Evolutionary conservation across 495 filamentous ascomycete genomes (phyloP).

Genomic region (Lasiosphaeriaceae sp.): DNA sequence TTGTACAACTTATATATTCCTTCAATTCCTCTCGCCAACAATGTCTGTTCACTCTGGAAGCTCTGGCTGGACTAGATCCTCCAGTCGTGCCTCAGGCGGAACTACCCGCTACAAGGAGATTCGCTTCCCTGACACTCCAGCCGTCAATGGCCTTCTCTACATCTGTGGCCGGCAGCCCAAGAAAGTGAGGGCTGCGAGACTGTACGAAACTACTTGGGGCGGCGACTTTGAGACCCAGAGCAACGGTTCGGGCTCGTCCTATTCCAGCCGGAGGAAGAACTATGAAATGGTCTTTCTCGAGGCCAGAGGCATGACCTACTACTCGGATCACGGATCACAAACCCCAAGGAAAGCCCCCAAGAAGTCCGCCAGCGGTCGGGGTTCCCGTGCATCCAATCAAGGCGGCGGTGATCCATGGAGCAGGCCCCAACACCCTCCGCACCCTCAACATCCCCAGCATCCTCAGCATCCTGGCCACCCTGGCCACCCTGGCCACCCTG

Average conservation of each 20-base stretch:
- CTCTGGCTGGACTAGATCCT: slow-evolving; percentile 5
- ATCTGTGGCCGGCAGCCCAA: slow-evolving; percentile 21
- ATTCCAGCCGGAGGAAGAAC: slow-evolving; percentile 4
- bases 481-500: too few species aligned
- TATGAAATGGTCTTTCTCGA: slow-evolving; percentile 20
- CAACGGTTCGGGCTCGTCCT: slow-evolving; percentile 15
- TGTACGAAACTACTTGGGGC: slow-evolving; percentile 19
- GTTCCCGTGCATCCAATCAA: slow-evolving; percentile 3
- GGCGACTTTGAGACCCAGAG: slow-evolving; percentile 19
- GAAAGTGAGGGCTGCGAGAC: slow-evolving; percentile 21
- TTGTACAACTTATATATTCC: neutral
- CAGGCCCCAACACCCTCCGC: neutral
- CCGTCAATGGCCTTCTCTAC: slow-evolving; percentile 22
- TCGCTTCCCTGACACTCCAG: slow-evolving; percentile 15
- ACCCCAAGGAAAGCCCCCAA: neutral
- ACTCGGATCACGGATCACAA: slow-evolving; percentile 2
- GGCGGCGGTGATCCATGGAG: slow-evolving; percentile 1
- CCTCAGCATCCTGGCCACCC: too few species aligned
- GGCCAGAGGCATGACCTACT: slow-evolving; percentile 7
- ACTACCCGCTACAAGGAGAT: slow-evolving; percentile 11
- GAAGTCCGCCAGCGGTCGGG: neutral
- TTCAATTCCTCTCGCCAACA: neutral
- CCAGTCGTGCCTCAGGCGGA: slow-evolving; percentile 6
- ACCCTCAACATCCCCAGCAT: too few species aligned
- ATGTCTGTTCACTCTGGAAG: slow-evolving; percentile 8